phyloP scores from a whole-genome alignment of 495 filamentous ascomycete species.

The Penicillium riverlandense region DNA sequence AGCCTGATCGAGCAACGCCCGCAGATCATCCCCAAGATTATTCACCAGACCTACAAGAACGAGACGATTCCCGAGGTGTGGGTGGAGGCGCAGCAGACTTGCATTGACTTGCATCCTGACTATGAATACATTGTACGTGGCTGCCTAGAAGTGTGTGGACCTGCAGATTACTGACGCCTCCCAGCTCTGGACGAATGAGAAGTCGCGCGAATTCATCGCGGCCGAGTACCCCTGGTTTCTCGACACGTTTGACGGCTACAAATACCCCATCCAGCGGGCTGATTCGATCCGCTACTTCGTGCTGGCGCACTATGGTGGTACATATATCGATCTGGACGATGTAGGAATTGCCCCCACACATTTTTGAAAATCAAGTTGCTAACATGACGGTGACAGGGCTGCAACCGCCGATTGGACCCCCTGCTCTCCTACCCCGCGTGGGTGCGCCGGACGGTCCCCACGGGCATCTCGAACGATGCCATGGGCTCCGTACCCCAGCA shows the following conservation, averaged over 20 bases:
- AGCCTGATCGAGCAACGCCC: conserved; percentile 50
- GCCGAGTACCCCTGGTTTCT: conserved; percentile 82
- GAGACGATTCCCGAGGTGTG: conserved; percentile 68
- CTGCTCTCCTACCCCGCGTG: conserved; percentile 75
- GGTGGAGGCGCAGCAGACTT: conserved; percentile 65
- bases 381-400: conserved; percentile 48
- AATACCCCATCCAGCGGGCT: conserved; percentile 76
- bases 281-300: conserved; percentile 87
- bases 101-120: conserved; percentile 65
- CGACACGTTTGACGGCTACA: conserved; percentile 73
- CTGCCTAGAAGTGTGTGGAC: background rate
- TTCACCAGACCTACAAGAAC: conserved; percentile 83
- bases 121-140: conserved; percentile 73
- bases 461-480: conserved; percentile 84
- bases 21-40: conserved; percentile 78
- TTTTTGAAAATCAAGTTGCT: background rate
- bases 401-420: conserved; percentile 73
- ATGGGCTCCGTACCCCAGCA: conserved; percentile 77
- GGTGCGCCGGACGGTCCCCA: conserved; percentile 72
- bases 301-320: conserved; percentile 74
- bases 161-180: conserved; percentile 10
- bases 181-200: conserved; percentile 82
- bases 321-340: conserved; percentile 88
- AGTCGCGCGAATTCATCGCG: conserved; percentile 68
- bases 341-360: conserved; percentile 34